Percentiles rank a stretch among this genome's conserved stretches.
Evolutionary conservation across 768 basidiomycete genomes (phyloP).

Genomic region (Cyathus striatus): DNA sequence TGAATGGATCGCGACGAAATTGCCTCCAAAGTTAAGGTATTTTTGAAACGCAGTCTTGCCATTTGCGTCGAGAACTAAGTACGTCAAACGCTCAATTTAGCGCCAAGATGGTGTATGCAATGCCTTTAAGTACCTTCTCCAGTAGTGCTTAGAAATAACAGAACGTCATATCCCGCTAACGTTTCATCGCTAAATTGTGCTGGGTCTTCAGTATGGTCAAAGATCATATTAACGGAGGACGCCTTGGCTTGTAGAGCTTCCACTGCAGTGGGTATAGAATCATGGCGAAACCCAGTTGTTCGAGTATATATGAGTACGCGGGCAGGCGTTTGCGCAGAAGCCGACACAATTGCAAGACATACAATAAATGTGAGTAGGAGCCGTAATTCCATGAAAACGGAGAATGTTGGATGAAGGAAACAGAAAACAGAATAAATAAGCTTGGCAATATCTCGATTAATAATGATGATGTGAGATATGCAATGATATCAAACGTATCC

Average conservation of each 20-base stretch:
- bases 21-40: conserved; percentile 66
- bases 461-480: no score
- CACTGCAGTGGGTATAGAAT: conserved; percentile 71
- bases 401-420: no score
- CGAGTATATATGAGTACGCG: conserved; percentile 59
- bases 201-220: conserved; percentile 64
- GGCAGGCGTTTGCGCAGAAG: conserved; percentile 15
- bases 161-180: conserved; percentile 53
- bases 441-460: no score
- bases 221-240: conserved; percentile 41
- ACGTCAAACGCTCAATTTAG: no score
- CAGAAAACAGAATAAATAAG: no score
- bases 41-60: conserved; percentile 59
- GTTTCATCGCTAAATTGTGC: conserved; percentile 48
- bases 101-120: not conserved
- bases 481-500: no score
- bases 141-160: conserved; percentile 67
- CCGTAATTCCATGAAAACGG: no score
- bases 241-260: conserved; percentile 43
- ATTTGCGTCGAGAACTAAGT: conserved; percentile 58
- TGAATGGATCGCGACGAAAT: conserved; percentile 66
- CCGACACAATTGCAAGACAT: no score
- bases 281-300: conserved; percentile 62
- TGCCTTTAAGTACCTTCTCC: conserved; percentile 51
- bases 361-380: no score